Evolutionary conservation across 257 asterid species (phyloP).

Genomic region (Capsicum rhomboideum): DNA sequence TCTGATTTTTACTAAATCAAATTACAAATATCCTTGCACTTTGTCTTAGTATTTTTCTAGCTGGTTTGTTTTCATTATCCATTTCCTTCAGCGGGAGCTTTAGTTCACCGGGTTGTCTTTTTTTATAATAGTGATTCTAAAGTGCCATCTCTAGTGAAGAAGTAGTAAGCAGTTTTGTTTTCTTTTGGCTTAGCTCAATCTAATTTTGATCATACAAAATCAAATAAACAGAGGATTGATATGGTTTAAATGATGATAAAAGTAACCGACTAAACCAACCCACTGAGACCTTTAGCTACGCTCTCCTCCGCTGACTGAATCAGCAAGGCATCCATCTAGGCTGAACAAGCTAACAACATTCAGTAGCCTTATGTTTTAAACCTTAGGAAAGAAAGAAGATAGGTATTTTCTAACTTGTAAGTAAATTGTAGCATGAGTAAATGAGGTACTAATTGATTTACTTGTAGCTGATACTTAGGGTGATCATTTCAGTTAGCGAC

Average conservation of each 20-base stretch:
- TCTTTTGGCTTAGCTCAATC: too few relatives aligned
- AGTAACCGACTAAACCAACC: too few relatives aligned
- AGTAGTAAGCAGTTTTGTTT: too few relatives aligned
- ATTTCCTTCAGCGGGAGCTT: too few relatives aligned
- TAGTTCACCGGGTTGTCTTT: too few relatives aligned
- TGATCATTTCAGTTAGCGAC: background rate
- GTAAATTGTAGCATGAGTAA: background rate
- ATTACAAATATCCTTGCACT: conserved; percentile 1
- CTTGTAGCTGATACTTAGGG: conserved; percentile 4
- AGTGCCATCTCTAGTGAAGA: too few relatives aligned
- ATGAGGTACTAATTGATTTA: background rate
- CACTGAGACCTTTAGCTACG: too few relatives aligned
- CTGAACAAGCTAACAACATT: background rate
- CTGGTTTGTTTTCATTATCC: background rate
- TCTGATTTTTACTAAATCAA: background rate
- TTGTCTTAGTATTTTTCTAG: background rate
- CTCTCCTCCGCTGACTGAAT: too few relatives aligned
- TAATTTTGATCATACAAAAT: too few relatives aligned
- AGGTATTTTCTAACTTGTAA: background rate
- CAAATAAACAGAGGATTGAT: too few relatives aligned
- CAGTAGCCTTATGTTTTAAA: background rate
- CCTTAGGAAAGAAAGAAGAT: background rate
- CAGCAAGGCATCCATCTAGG: background rate
- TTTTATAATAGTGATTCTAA: too few relatives aligned
- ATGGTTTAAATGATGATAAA: too few relatives aligned